These are phyloP conservation scores for Russula olivacea DNA, from an alignment of 768 basidiomycete species.

Conservation along the genomic window DNA sequence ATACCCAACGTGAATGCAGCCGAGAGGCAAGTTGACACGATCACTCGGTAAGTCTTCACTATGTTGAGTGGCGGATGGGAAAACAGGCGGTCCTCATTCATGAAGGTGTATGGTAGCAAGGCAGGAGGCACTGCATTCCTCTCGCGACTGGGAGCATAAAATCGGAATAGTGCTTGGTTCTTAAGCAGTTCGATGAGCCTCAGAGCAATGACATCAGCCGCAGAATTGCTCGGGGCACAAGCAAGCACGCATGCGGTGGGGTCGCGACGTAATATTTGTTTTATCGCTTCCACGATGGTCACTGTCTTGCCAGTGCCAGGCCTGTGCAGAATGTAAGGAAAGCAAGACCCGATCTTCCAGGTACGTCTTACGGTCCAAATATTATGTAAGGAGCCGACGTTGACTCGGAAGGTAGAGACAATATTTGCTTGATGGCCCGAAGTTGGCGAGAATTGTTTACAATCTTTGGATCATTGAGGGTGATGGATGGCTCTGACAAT, in stretches of 20 bases:
- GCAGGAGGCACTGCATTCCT: slow-evolving; percentile 37
- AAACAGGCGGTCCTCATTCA: slow-evolving; percentile 33
- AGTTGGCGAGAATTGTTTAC: slow-evolving; percentile 5
- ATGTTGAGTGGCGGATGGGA: slow-evolving; percentile 3
- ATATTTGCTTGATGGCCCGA: neutral
- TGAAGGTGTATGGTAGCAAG: slow-evolving; percentile 33
- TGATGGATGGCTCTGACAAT: neutral
- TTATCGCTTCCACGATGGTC: slow-evolving; percentile 57
- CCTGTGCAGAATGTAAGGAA: slow-evolving; percentile 29
- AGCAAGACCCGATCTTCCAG: neutral
- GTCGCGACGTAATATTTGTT: slow-evolving; percentile 43
- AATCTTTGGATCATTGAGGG: slow-evolving; percentile 6
- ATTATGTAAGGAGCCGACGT: slow-evolving; percentile 47
- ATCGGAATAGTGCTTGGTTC: slow-evolving; percentile 44
- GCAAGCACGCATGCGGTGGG: slow-evolving; percentile 47
- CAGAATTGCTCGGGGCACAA: slow-evolving; percentile 64
- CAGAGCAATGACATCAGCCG: slow-evolving; percentile 43
- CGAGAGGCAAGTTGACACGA: slow-evolving; percentile 64
- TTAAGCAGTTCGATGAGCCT: slow-evolving; percentile 34
- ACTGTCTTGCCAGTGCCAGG: slow-evolving; percentile 67
- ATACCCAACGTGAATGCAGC: slow-evolving; percentile 50
- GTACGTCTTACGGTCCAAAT: slow-evolving; percentile 55
- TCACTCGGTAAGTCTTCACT: slow-evolving; percentile 39
- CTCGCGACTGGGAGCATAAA: slow-evolving; percentile 50
- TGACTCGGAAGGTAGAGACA: neutral